phyloP scores from a whole-genome alignment of 2,329 filamentous ascomycete species.

The Paecilomyces sp. region DNA sequence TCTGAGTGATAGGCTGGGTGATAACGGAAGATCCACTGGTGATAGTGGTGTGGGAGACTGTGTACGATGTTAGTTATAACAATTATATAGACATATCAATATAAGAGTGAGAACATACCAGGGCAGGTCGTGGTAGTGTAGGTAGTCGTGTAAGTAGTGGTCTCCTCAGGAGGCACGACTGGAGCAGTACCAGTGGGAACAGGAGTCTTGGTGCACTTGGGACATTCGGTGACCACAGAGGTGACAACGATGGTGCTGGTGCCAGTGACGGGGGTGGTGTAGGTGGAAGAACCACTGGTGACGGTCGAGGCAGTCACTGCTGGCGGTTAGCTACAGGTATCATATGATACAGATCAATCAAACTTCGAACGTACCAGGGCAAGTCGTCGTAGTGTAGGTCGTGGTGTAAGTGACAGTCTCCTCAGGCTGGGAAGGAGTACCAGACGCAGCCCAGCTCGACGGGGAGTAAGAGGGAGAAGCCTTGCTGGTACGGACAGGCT shows the following conservation, averaged over 20 bases:
- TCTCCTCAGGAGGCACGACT: slow-evolving; percentile 1
- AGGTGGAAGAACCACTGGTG: slow-evolving; percentile 5
- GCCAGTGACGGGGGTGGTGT: slow-evolving; percentile 3
- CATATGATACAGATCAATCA: neutral
- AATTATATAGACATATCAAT: neutral
- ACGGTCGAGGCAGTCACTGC: slow-evolving; percentile 4
- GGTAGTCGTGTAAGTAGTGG: neutral
- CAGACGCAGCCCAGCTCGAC: neutral
- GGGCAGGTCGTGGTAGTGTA: slow-evolving; percentile 6
- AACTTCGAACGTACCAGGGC: slow-evolving; percentile 3
- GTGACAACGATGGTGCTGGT: slow-evolving; percentile 6
- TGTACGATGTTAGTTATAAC: neutral
- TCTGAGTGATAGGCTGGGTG: slow-evolving; percentile 5
- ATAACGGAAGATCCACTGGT: slow-evolving; percentile 5
- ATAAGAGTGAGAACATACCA: slow-evolving; percentile 1
- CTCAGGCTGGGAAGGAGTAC: neutral
- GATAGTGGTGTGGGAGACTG: slow-evolving; percentile 3
- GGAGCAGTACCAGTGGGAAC: neutral
- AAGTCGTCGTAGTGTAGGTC: slow-evolving; percentile 9
- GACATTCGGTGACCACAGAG: slow-evolving; percentile 4
- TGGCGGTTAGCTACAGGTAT: neutral
- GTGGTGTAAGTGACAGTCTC: slow-evolving; percentile 4
- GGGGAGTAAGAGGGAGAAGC: neutral
- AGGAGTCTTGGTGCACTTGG: slow-evolving; percentile 5
- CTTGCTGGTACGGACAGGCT: neutral